Base-by-base conservation (phyloP, 1,139 yeast genomes). In the Petasospora rhodanensis region DNA sequence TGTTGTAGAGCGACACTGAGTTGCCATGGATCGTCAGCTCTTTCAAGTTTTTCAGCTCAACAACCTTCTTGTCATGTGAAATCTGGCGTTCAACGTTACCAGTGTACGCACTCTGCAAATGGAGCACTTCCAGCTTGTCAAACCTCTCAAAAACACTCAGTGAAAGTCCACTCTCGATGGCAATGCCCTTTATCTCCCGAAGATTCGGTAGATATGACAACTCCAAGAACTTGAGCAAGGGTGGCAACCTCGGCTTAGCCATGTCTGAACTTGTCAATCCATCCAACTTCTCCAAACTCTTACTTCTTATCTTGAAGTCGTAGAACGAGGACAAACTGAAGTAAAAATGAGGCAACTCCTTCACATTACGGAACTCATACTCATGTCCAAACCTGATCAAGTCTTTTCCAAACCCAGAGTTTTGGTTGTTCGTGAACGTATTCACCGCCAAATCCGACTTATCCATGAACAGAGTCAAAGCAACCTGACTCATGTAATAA, bases 121-220 rank as follows among this genome's bases (percentile, higher is more conserved):
- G 35, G 13, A 47, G 25, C 5, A 24, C 28, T 12, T 42, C 37
- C 19, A 47, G 24, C 10, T 36, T 27, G 6, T 24, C 17, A 22
- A 41, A 45, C 10, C 28, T 31, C 14, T 39, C 45, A 38, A 47
- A 47, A 12, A 44, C 33, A 16, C 37, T 27, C 17, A 47, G 29
- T 8, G 37, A 29, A 1, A 34, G 4, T 2, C 49, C 51, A 24
- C 43, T 39, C 22, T 45, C 47, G 16, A 47, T 41, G 2, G 51
- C 45, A 13, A 47, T 32, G 5, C 43, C 49, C 5, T 28, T 25
- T 7, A 47, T 35, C 11, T 31, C 24, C 18, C 14, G 28, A 9
- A 47, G 22, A 18, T 41, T 41, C 6, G 49, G 49, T 10, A 47
- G 6, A 8, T 37, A 23, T 5, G 49, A 44, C 6, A 24, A 14